Evolutionary conservation across 805 yeast species (phyloP).

Genomic region (Metschnikowia borealis): DNA sequence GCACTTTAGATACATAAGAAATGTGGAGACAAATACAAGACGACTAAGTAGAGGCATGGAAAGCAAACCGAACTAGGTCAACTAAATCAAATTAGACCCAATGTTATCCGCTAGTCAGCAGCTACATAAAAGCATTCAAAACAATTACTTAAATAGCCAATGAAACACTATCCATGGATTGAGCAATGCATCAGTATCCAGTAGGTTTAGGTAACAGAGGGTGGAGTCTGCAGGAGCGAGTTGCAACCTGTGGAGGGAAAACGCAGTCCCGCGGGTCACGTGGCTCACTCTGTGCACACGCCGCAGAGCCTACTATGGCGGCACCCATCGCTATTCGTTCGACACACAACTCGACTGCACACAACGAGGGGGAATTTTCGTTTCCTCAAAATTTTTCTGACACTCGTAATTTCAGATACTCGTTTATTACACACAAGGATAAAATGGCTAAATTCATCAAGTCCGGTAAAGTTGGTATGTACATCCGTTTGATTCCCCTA

Average conservation of each 20-base stretch:
- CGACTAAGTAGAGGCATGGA: not conserved
- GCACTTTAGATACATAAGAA: not conserved
- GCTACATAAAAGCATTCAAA: not conserved
- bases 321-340: conserved; percentile 8
- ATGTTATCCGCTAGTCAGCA: not conserved
- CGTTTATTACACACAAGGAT: conserved; percentile 24
- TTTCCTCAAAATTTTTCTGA: conserved; percentile 18
- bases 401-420: conserved; percentile 9
- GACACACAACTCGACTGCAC: conserved; percentile 17
- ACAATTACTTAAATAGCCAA: not conserved
- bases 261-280: conserved; percentile 9
- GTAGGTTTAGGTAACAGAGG: not conserved
- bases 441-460: conserved; percentile 98
- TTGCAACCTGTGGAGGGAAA: not conserved
- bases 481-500: conserved; percentile 14
- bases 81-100: no score
- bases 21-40: not conserved
- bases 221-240: not conserved
- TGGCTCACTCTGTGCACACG: not conserved
- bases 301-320: not conserved
- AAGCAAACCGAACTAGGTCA: no score
- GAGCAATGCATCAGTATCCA: not conserved
- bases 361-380: conserved; percentile 21
- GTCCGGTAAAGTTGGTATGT: conserved; percentile 99
- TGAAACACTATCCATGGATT: no score